Base-by-base conservation (phyloP, 352 stramenopile species). In the Pythium grandisporangium region DNA sequence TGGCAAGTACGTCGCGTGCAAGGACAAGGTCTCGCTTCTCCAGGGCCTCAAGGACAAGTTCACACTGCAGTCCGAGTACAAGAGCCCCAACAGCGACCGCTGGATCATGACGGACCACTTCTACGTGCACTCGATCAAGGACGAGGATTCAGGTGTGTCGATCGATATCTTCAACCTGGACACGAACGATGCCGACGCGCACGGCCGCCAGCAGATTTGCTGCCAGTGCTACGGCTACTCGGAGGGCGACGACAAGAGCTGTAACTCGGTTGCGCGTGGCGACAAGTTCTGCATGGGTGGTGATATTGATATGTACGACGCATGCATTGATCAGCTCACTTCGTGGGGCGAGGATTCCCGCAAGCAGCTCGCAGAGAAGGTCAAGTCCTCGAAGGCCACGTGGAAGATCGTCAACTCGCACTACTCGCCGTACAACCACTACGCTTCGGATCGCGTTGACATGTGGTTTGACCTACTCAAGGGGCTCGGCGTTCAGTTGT, bases 91-190 rank as follows among this genome's bases (percentile, higher is more conserved):
- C 37, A 61, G 69, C 42, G 66, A 94, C 53, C 78, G 81, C 12
- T 94, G 81, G 81, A 48, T 86, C 42, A 70, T 94, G 58, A 56
- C 62, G 4, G 81, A 84, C 38, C 78, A 89, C 56, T 94, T 90
- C 54, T 92, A 82, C 58, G 68, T 88, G 25, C 54, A 90, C 45
- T 72, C 61, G 21, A 62, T 93, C 30, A 53, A 62, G 16, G 67
- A 85, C 37, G 57, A 73, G 12, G 53, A 32, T 14, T 70, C 60
- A 11, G 72, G 70, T 36, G 58, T 90, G 35, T 84, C 56, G 13
- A 77, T 93, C 40, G 80, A 93, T 38, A 81, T 93, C 23, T 94
- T 89, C 42, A 94, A 89, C 46, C 29, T 94, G 12, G 78, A 94
- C 53, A 89, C 74, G 37, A 94, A 74, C 45, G 55, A 70, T 33